Percentiles rank a stretch among this genome's conserved stretches.
phyloP scores from a whole-genome alignment of 805 yeast species.

The Lachancea sp. region DNA sequence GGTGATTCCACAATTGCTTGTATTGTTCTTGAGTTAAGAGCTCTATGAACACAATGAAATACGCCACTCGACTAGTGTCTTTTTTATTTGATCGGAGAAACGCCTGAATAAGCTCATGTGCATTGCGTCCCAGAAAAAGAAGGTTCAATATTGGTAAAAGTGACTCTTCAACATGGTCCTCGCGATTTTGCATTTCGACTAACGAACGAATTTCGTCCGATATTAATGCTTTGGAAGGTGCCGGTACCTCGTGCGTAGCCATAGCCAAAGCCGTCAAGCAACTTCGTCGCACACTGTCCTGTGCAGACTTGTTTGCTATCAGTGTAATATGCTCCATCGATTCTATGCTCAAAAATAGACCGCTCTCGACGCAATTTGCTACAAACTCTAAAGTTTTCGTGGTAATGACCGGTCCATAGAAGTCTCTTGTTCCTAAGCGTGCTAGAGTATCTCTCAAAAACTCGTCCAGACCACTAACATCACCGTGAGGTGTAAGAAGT shows the following conservation, averaged over 20 bases:
- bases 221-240: not conserved
- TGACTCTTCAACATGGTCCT: not conserved
- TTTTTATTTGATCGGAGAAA: not conserved
- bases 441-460: slow-evolving; percentile 2
- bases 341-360: not conserved
- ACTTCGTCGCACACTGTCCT: not conserved
- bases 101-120: not conserved
- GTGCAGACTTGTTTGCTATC: not conserved
- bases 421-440: not conserved
- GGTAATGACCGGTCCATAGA: not conserved
- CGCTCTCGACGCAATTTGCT: not conserved
- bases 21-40: not conserved
- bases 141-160: not conserved
- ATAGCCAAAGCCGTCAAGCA: not conserved
- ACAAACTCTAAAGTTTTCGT: not conserved
- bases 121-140: not conserved
- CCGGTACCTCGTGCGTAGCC: not conserved
- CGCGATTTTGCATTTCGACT: not conserved
- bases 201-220: not conserved
- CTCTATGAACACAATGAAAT: not conserved
- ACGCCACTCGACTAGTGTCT: not conserved
- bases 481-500: not conserved
- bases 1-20: not conserved
- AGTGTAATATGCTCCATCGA: not conserved
- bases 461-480: not conserved